phyloP scores from a whole-genome alignment of 192 early-diverging fungal genomes.

The Gryganskiella cystojenkinii region DNA sequence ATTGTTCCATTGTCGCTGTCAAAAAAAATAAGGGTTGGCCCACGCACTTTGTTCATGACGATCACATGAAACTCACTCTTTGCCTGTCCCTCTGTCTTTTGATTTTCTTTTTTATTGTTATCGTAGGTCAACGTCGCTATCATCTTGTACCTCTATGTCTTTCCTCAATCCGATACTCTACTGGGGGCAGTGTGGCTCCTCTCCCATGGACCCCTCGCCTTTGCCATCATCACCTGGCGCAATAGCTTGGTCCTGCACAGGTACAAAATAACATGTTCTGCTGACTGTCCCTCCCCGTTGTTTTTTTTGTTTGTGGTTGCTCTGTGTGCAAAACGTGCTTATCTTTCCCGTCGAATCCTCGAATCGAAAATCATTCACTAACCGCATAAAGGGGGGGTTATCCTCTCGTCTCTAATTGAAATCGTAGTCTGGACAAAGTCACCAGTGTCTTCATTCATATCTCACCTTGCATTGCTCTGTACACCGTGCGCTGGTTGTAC shows the following conservation, averaged over 20 bases:
- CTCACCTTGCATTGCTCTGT: slow-evolving; percentile 66
- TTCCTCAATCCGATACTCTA: slow-evolving; percentile 50
- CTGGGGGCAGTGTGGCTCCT: slow-evolving; percentile 52
- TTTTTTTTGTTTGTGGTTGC: not conserved
- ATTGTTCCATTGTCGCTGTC: not conserved
- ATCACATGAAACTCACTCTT: slow-evolving; percentile 15
- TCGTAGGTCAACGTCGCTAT: slow-evolving; percentile 63
- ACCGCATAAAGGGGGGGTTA: slow-evolving; percentile 44
- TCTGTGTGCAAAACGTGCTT: no score
- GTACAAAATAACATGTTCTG: slow-evolving; percentile 5
- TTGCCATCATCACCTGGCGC: slow-evolving; percentile 72
- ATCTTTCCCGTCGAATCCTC: no score
- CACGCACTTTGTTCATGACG: not conserved
- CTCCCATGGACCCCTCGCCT: slow-evolving; percentile 72
- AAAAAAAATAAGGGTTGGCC: no score
- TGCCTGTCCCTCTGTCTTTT: not conserved
- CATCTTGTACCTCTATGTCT: slow-evolving; percentile 64
- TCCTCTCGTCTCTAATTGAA: slow-evolving; percentile 62
- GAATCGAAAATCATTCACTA: not conserved
- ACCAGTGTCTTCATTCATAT: slow-evolving; percentile 74
- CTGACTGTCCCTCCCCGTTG: no score
- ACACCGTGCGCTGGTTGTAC: slow-evolving; percentile 69
- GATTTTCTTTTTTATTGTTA: no score
- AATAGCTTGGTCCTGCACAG: slow-evolving; percentile 53
- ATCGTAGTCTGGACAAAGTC: slow-evolving; percentile 72